Base-by-base conservation (phyloP, 768 basidiomycete species). In the Clathrus columnatus region DNA sequence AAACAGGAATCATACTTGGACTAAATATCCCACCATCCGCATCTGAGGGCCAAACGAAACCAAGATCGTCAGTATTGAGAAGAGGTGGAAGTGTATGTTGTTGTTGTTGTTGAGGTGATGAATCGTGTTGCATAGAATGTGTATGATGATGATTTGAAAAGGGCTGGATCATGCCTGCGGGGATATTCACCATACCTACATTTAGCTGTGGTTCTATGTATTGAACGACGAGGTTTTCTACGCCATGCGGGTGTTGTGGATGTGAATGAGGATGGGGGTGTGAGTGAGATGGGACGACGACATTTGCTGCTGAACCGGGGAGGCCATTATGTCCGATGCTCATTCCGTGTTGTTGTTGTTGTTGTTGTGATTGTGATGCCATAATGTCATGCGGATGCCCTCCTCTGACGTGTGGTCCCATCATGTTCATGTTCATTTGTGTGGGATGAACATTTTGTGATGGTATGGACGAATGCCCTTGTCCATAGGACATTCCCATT, bases 21-120 rank as follows among this genome's bases (percentile, higher is more conserved):
- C 81, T 89, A 67, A 94, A 83, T 50, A 82, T 78, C 16, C 79
- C 78, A 32, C 62, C 62, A 47, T 67, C 63, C 57, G 68, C 64
- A 45, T 68, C 67, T 52, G 70, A 56, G 48, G 86, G 84, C 81
- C 84, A 87, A 24, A 77, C 76, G 60, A 90, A 83, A 0, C 88
- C 90, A 23, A 92, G 77, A 62, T 92, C 92, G 64, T 91, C 87
- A 78, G 88, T 81, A 23, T 87, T 87, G 67, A 91, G 82, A 27
- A 86, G 85, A 24, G 79, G 30, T 16, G 30, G 30, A 32, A 7
- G 30, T 32, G 30, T 32, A 32, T 32, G 30, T 32, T 32, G n/a
- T n/a, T n/a, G n/a, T n/a, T n/a, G n/a, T n/a, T n/a, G n/a, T n/a
- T n/a, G n/a, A n/a, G n/a, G n/a, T n/a, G n/a, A n/a, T n/a, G n/a